Evolutionary conservation across 83 land plant genomes (phyloP), one percentile per base, ranked within the genome.

Genomic region (Picea abies): DNA sequence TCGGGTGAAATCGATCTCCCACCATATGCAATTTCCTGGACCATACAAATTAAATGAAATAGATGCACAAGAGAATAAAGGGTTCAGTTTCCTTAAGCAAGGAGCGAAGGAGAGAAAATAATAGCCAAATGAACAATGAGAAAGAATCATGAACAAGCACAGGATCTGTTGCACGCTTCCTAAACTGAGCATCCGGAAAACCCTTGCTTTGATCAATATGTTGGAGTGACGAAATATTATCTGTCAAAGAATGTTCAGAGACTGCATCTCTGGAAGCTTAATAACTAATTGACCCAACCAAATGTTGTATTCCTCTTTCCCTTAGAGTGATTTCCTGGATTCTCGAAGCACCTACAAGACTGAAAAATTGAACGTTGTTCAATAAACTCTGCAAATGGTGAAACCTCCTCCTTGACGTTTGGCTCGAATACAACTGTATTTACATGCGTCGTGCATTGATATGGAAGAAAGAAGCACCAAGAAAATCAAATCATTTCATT

Each of bases 61-160:
- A 98, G 69, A 83, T 98, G 99, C 60, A 96, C 96, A 69, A 98
- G 90, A 60, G 94, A 83, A 90, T 86, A 23, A 94, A 91, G 5
- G 91, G 87, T 20, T 89, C 94, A 39, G 65, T 78, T 56, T 82
- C 89, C 11, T 83, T 82, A 26, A 91, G 77, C 72, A 98, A 87
- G 78, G 96, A 91, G 58, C 78, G 60, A 20, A 96, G 99, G 44
- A 98, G 97, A 58, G 92, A 96, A 83, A 91, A 98, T n/a, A 98
- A 89, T 64, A 90, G 80, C 98, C 98, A 98, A 84, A 94, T 84
- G 77, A 98, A 82, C 1, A 96, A 91, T 80, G 97, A 93, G 73
- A 98, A 96, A 5, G 98, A 92, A 83, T 98, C 98, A 84, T 85
- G 98, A 76, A 89, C 84, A 80, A 98, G 87, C 71, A 98, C 84